These are phyloP conservation scores for Brachypodium distachyon DNA, from an alignment of 202 grass and related monocot species.

Conservation along the genomic window DNA sequence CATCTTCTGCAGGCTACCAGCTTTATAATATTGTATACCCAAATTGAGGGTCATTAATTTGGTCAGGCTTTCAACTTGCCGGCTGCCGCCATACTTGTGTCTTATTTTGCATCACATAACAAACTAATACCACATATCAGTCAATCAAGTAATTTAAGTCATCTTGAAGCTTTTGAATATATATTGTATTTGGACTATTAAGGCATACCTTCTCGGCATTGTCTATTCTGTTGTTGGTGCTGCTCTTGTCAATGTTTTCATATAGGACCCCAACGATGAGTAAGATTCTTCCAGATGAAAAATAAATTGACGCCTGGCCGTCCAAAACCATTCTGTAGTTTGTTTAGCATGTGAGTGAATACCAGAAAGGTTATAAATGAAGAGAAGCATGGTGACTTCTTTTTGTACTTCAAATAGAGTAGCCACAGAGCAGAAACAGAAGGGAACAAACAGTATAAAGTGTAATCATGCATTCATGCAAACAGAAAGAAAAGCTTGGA, in stretches of 20 bases:
- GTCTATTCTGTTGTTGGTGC: constrained; percentile 25
- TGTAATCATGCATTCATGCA: background rate
- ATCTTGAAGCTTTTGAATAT: constrained; percentile 16
- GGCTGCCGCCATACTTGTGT: background rate
- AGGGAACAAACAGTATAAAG: background rate
- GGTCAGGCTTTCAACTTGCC: background rate
- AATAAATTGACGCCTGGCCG: background rate
- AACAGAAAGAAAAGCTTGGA: background rate
- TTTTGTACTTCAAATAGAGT: background rate
- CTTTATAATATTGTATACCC: background rate
- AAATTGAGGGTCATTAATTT: background rate
- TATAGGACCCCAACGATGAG: too few relatives aligned
- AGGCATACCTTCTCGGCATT: background rate
- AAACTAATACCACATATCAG: background rate
- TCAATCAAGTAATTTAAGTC: background rate
- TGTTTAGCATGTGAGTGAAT: background rate
- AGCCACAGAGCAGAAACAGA: background rate
- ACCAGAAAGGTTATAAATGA: background rate
- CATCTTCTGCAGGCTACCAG: background rate
- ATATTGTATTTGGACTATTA: background rate
- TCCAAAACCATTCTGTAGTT: background rate
- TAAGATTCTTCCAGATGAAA: too few relatives aligned
- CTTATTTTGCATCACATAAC: background rate
- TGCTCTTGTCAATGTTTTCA: constrained; percentile 8
- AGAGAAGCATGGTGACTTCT: background rate